Base-by-base conservation (phyloP, 2,329 filamentous ascomycete genomes). In the Trichoderma harzianum region DNA sequence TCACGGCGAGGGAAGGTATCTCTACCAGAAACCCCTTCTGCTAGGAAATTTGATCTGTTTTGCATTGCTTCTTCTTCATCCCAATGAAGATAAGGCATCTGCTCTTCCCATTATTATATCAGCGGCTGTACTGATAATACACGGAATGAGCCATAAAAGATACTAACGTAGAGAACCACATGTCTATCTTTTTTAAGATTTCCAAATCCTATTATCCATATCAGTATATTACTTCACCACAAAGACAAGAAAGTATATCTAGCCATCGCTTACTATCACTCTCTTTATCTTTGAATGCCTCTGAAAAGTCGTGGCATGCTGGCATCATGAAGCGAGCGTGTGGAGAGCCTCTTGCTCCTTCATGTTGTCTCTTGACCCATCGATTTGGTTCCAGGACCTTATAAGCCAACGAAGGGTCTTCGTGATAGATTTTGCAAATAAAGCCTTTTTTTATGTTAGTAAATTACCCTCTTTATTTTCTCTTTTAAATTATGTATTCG, bases 61-160 rank as follows among this genome's bases (percentile, higher is more conserved):
- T 34, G 1, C 43, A 65, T 26, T 34, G 14, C 7, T 0, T 4
- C 2, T n/a, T 65, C 43, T 1, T 65, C 43, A 5, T 65, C 63
- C 63, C 63, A 65, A 11, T 65, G n/a, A 18, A 65, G 63, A 55
- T 65, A 65, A 1, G 43, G 63, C 63, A 65, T 65, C 63, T 65
- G 10, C 3, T 7, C 7, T n/a, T n/a, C 1, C 3, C 26, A 39
- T 36, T 21, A 4, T 30, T 43, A 1, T 3, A 18, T 21, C 2
- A 21, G 8, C 16, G 11, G 3, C 3, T 28, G 16, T 47, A 28
- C 11, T 8, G 7, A 12, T 7, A 2, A 8, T 39, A 6, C 34
- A 11, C 2, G 11, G 10, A 3, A 3, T 24, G 2, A 10, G 3
- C 3, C 11, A 11, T 6, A 21, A 39, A 16, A 6, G 14, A 10